Evolutionary conservation across 2,329 filamentous ascomycete species (phyloP), one percentile per base, ranked within the genome.

Genomic region (Colletotrichum australisinense): DNA sequence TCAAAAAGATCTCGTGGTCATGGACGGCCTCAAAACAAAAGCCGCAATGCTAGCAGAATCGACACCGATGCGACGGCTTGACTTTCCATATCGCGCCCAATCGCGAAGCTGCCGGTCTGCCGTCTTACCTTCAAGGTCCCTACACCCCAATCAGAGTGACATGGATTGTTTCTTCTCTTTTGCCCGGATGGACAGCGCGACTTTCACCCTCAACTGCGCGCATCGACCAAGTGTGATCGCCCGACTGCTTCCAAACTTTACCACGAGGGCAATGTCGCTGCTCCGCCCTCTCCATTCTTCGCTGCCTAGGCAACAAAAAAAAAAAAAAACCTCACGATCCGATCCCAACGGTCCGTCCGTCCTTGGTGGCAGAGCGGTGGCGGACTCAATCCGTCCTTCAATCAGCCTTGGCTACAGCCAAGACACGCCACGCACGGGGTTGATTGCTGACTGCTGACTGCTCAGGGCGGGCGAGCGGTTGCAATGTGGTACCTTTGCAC

Each of bases 231-330:
- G 56, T 62, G 46, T 49, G 35, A 35, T 24, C 68, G 63, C 30
- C 30, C 26, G 22, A 14, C 35, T 46, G 62, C 63, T 26, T 56
- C 30, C 52, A 19, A 38, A 19, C 28, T 30, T 66, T 60, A 14
- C n/a, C 24, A 59, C n/a, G 32, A 42, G 63, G 63, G 63, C 42
- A 38, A 49, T 62, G 14, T 42, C 30, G 57, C 22, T 65, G 46
- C 66, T 71, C 46, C 70, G 67, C 67, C 60, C 62, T 71, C 32
- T 26, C 42, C 32, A 60, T 66, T 55, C 49, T 26, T 71, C 67
- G 71, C 67, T 71, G 71, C 71, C 71, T 71, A 14, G 60, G 38
- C 67, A 62, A 73, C 71, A 59, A 19, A 12, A 16, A 26, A 26
- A 26, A 26, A 30, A 30, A 32, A 16, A 11, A 60, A 60, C 12